Base-by-base conservation (phyloP, 2,329 filamentous ascomycete species). In the Phoma sp. region DNA sequence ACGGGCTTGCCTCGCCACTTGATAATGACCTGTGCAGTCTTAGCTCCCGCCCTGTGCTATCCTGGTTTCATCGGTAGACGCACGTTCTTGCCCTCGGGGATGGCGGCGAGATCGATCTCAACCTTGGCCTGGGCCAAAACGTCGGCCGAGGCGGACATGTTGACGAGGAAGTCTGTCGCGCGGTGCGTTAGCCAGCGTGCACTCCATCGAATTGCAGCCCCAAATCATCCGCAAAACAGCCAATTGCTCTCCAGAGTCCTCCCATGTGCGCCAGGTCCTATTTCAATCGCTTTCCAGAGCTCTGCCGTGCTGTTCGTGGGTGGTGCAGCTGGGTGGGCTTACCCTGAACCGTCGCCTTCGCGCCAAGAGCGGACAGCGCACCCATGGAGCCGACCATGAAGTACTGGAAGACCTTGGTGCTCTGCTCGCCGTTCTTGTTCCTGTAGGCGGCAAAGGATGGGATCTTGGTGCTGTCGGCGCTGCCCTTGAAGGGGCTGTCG, bases 1-100 rank as follows among this genome's bases (percentile, higher is more conserved):
- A 99, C 92, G 78, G 95, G 95, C 90, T 99, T 99, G 78, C 95
- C 95, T 84, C 95, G 91, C 95, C 95, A 99, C 84, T 99, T 99
- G 85, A 99, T 96, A 79, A 99, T 96, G 77, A 99, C 89, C 90
- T 93, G 72, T 43, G 38, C 33, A 53, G 36, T 42, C 40, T 68
- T 52, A 71, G 67, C 53, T 54, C 29, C 47, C 32, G 40, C 21
- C 29, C 21, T 4, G 17, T 21, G 14, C 29, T 32, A 47, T 33
- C 36, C 18, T 18, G n/a, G 14, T 7, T 36, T 20, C 23, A 36
- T 20, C 29, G 20, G 12, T 15, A 38, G 30, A 83, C 89, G 77
- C 83, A 93, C 95, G 83, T 99, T 99, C 90, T 98, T 99, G 86
- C 95, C 95, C 84, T 98, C 93, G 61, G 95, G 95, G 72, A 99